phyloP scores from a whole-genome alignment of 768 basidiomycete species.

The Galerina sulciceps region DNA sequence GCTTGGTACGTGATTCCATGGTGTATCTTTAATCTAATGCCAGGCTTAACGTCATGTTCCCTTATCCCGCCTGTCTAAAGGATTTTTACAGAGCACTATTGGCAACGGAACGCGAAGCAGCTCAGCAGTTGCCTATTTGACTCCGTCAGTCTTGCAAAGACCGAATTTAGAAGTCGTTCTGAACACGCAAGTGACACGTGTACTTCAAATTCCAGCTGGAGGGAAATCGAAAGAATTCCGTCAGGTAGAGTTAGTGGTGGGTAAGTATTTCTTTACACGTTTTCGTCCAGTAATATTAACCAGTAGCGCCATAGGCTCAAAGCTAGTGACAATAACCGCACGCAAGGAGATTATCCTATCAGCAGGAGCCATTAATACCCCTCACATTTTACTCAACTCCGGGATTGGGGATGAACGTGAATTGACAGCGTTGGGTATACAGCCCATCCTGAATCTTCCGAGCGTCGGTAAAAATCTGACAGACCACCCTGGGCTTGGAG shows the following conservation, averaged over 20 bases:
- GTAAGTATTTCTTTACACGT: neutral
- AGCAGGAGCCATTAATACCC: constrained; percentile 38
- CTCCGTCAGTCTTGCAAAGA: constrained; percentile 7
- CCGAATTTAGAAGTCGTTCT: constrained; percentile 21
- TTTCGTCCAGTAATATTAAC: neutral
- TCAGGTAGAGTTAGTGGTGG: constrained; percentile 15
- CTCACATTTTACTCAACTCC: constrained; percentile 32
- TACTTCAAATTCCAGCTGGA: constrained; percentile 6
- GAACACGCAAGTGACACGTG: constrained; percentile 14
- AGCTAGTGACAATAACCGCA: constrained; percentile 40
- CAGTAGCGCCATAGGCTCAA: neutral
- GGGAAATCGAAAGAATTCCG: neutral
- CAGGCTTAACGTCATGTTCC: neutral
- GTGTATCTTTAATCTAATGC: neutral
- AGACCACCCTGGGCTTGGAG: constrained; percentile 31
- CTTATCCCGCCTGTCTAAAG: neutral
- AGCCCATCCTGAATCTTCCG: constrained; percentile 32
- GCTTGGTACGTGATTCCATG: constrained; percentile 12
- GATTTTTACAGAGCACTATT: constrained; percentile 17
- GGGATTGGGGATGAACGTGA: constrained; percentile 35
- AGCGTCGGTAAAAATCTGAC: constrained; percentile 39
- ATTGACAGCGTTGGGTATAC: constrained; percentile 27
- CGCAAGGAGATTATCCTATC: constrained; percentile 40
- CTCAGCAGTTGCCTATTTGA: constrained; percentile 19
- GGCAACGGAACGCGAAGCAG: constrained; percentile 17